A percentile compares a stretch with the other conserved stretches of the same genome.
Conservation (phyloP, 1,284 basidiomycete genomes). For the Mycosarcoma maydis region DNA sequence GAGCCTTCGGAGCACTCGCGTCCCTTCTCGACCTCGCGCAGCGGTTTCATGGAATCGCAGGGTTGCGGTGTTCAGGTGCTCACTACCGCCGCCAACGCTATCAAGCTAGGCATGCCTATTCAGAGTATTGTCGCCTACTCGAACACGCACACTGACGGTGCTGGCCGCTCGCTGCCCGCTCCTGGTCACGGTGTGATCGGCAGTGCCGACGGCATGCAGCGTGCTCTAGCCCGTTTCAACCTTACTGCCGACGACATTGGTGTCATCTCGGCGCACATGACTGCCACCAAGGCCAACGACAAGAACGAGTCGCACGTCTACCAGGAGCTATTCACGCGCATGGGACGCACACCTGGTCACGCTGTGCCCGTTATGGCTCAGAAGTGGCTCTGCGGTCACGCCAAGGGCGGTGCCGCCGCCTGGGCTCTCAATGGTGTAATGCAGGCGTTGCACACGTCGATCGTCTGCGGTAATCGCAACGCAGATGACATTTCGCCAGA, state of each 20-base stretch:
- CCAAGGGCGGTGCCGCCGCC: slow-evolving; percentile 75
- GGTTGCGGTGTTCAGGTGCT: slow-evolving; percentile 95
- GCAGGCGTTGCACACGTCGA: slow-evolving; percentile 84
- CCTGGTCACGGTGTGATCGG: slow-evolving; percentile 63
- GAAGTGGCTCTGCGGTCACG: slow-evolving; percentile 75
- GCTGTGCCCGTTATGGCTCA: slow-evolving; percentile 96
- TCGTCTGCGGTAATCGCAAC: slow-evolving; percentile 91
- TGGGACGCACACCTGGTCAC: slow-evolving; percentile 89
- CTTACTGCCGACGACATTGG: slow-evolving; percentile 88
- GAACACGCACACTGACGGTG: slow-evolving; percentile 91
- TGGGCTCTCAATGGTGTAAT: slow-evolving; percentile 96
- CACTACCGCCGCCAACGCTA: slow-evolving; percentile 94
- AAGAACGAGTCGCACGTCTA: slow-evolving; percentile 97
- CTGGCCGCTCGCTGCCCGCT: slow-evolving; percentile 86
- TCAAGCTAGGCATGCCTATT: slow-evolving; percentile 92
- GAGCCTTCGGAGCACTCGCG: slow-evolving; percentile 98
- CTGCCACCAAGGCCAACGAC: slow-evolving; percentile 96
- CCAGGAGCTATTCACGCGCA: slow-evolving; percentile 89
- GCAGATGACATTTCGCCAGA: slow-evolving; percentile 85
- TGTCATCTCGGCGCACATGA: slow-evolving; percentile 86
- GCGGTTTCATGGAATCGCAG: slow-evolving; percentile 82
- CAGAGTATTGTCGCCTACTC: slow-evolving; percentile 94
- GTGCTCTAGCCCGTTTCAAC: slow-evolving; percentile 95
- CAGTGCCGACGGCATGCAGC: slow-evolving; percentile 77
- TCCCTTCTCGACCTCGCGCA: slow-evolving; percentile 91